Base-by-base conservation (phyloP, 257 asterid species). In the Rhazya stricta region DNA sequence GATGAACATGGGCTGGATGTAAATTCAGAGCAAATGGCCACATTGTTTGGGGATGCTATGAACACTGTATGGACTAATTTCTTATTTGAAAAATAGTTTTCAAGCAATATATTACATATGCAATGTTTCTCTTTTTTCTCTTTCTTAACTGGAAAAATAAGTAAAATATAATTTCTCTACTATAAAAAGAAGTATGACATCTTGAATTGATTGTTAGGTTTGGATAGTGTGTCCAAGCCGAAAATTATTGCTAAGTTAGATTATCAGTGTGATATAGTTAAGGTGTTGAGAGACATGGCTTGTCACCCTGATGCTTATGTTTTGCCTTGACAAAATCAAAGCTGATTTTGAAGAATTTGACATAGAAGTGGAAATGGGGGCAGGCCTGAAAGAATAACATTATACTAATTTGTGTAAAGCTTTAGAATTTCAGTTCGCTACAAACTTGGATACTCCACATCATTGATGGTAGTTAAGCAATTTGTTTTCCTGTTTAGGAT, bases 11-110 rank as follows among this genome's bases (percentile, higher is more conserved):
- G 98, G 57, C 69, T 77, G 74, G 79, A 82, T 41, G 43, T 90
- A 75, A 81, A 88, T 36, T 94, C 98, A 6, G 86, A 85, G 82
- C 88, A 89, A 79, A 80, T 90, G 94, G 96, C 97, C 79, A 83
- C 91, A 56, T 84, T 94, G 29, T 83, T 94, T 71, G 95, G 88
- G 57, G 93, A 91, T 72, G 90, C 89, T 27, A 88, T 91, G 73
- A 89, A 87, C 81, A 85, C 82, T 30, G 97, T 91, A 89, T 37
- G 84, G 67, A 27, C 30, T 63, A 16, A 51, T 78, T 77, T 42
- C 43, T 77, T 66, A 51, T 6, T 43, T 60, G 72, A n/a, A 37
- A 69, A 63, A 21, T 29, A 0, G 2, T 57, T 34, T 18, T 4
- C n/a, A 15, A 13, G 18, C 46, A 36, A 63, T 36, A 8, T 32